These are phyloP conservation scores for Venturia nashicola DNA, from an alignment of 2,329 filamentous ascomycete genomes.

Conservation along the genomic window DNA sequence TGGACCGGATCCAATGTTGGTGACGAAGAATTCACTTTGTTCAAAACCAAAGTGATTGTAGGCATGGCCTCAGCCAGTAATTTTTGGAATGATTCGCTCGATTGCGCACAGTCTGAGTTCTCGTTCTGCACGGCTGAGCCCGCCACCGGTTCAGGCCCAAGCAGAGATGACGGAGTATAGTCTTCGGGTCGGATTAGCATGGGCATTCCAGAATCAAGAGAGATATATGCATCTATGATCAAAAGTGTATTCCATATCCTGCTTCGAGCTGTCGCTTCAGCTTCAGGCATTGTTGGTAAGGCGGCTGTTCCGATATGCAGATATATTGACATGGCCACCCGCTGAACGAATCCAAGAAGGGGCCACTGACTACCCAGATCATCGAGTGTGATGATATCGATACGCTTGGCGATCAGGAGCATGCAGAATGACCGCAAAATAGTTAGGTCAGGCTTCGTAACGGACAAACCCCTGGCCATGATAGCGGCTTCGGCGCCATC, in stretches of 20 bases:
- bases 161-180: neutral
- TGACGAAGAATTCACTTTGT: constrained; percentile 4
- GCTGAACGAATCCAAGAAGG: constrained; percentile 5
- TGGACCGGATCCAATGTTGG: constrained; percentile 3
- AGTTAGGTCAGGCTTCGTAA: constrained; percentile 7
- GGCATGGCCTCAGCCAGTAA: constrained; percentile 3
- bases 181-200: constrained; percentile 2
- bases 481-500: constrained; percentile 6
- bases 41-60: neutral
- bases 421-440: constrained; percentile 6
- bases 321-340: constrained; percentile 1
- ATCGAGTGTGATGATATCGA: constrained; percentile 6
- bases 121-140: neutral
- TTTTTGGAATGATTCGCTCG: neutral
- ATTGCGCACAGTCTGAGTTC: neutral
- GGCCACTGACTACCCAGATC: constrained; percentile 4
- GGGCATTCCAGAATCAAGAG: constrained; percentile 9
- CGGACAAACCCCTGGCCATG: neutral
- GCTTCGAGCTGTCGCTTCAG: constrained; percentile 3
- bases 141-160: neutral
- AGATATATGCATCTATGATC: neutral
- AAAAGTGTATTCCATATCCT: constrained; percentile 8
- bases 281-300: constrained; percentile 1
- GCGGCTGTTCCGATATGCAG: constrained; percentile 2
- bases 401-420: constrained; percentile 1